Conservation (phyloP, 805 yeast species). For the Yarrowia alimentaria region DNA sequence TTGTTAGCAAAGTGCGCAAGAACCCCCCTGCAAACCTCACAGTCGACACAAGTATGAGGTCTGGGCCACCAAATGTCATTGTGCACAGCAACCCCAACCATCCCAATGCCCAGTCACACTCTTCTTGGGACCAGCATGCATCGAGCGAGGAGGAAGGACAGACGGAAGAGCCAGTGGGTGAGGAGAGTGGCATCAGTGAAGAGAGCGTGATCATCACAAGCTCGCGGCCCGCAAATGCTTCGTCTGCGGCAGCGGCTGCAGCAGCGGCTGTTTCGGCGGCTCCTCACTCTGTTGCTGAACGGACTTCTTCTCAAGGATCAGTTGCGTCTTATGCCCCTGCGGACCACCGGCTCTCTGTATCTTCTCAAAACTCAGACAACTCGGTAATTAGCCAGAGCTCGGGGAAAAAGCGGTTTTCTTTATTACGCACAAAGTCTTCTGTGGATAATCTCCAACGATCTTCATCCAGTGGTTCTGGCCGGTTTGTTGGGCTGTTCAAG, state of each 20-base stretch:
- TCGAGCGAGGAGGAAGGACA: conserved; percentile 13
- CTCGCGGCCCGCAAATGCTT: conserved; percentile 10
- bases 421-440: conserved; percentile 19
- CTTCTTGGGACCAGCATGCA: conserved; percentile 23
- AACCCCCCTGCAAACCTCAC: conserved; percentile 20
- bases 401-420: conserved; percentile 9
- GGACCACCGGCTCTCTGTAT: conserved; percentile 3
- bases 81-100: conserved; percentile 23
- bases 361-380: conserved; percentile 15
- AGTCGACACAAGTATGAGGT: conserved; percentile 6
- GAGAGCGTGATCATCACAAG: conserved; percentile 19
- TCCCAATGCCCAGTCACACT: conserved; percentile 25
- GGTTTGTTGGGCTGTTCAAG: conserved; percentile 15
- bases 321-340: conserved; percentile 5
- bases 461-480: not conserved
- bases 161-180: not conserved
- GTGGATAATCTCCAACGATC: conserved; percentile 17
- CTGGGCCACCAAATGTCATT: not conserved
- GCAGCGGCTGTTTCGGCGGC: not conserved
- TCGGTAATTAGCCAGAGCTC: not conserved
- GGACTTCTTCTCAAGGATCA: conserved; percentile 9
- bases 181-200: not conserved
- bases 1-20: conserved; percentile 23
- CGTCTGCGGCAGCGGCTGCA: not conserved
- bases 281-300: not conserved